Conservation (phyloP, 495 filamentous ascomycete genomes). For the Zalerion maritima region DNA sequence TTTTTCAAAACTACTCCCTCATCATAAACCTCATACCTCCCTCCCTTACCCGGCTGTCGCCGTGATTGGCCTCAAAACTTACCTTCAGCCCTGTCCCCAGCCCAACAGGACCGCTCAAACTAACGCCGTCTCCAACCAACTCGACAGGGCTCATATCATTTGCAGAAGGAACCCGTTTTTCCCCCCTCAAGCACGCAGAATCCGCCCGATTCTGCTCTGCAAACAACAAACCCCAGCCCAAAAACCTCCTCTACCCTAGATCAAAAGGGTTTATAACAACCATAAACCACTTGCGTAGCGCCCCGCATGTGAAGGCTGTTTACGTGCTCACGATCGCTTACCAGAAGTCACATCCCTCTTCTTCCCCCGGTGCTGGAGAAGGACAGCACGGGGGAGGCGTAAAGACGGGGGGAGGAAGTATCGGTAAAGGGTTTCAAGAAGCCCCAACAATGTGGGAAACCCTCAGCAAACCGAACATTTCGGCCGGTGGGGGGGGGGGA, state of each 20-base stretch:
- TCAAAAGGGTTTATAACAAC: conserved; percentile 42
- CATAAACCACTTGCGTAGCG: conserved; percentile 34
- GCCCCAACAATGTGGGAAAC: conserved; percentile 39
- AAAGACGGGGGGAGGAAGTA: too few relatives aligned
- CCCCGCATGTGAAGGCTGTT: conserved; percentile 38
- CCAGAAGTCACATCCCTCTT: too few relatives aligned
- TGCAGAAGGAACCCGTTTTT: conserved; percentile 44
- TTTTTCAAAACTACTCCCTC: too few relatives aligned
- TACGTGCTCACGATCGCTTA: conserved; percentile 46
- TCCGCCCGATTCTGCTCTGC: conserved; percentile 32
- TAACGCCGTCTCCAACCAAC: conserved; percentile 5
- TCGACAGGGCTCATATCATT: conserved; percentile 40
- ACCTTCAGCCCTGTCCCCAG: too few relatives aligned
- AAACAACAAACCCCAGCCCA: conserved; percentile 30
- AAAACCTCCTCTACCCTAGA: conserved; percentile 39
- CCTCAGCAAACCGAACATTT: conserved; percentile 23
- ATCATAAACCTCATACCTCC: too few relatives aligned
- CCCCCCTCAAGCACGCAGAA: conserved; percentile 32
- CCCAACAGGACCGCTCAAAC: not conserved
- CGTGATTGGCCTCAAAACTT: too few relatives aligned
- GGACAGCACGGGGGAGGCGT: too few relatives aligned
- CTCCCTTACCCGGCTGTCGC: too few relatives aligned
- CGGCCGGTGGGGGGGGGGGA: conserved; percentile 15
- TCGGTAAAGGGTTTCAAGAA: conserved; percentile 26
- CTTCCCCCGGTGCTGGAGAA: too few relatives aligned